phyloP scores from a whole-genome alignment of 2,329 filamentous ascomycete species.

The Zasmidium citrigriseum region DNA sequence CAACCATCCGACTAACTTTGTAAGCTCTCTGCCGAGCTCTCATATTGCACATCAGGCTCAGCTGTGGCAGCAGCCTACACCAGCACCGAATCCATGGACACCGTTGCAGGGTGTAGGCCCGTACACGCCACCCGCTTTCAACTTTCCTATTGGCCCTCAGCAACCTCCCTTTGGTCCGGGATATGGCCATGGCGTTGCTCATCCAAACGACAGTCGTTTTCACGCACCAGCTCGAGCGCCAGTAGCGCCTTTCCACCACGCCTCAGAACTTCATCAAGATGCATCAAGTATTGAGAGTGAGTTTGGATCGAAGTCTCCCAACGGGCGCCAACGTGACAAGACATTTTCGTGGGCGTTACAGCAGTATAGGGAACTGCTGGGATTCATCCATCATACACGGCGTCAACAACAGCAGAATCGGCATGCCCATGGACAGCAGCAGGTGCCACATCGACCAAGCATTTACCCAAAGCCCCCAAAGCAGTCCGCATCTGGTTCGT shows the following conservation, averaged over 20 bases:
- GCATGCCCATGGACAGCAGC: slow-evolving; percentile 43
- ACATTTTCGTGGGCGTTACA: slow-evolving; percentile 49
- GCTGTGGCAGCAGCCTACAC: slow-evolving; percentile 25
- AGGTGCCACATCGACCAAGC: slow-evolving; percentile 52
- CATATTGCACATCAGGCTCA: slow-evolving; percentile 21
- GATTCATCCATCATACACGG: slow-evolving; percentile 48
- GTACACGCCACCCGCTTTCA: slow-evolving; percentile 12
- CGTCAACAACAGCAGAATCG: slow-evolving; percentile 40
- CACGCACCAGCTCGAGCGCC: background rate
- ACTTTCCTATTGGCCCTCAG: background rate
- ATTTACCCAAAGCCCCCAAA: slow-evolving; percentile 65
- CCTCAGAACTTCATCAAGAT: background rate
- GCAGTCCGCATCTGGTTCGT: slow-evolving; percentile 55
- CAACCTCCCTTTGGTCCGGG: slow-evolving; percentile 1
- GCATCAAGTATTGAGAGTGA: slow-evolving; percentile 29
- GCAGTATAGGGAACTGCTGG: slow-evolving; percentile 52
- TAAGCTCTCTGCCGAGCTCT: slow-evolving; percentile 20
- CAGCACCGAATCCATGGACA: slow-evolving; percentile 15
- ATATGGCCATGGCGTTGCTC: background rate
- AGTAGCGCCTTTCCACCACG: background rate
- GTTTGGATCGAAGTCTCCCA: slow-evolving; percentile 43
- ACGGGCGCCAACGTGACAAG: slow-evolving; percentile 45
- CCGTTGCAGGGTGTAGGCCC: slow-evolving; percentile 6
- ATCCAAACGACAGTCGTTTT: background rate
- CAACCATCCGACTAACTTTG: slow-evolving; percentile 25